Percentiles rank a stretch among this genome's conserved stretches.
Conservation (phyloP, 169 alveolate genomes). For the Eimeria falciformis region DNA sequence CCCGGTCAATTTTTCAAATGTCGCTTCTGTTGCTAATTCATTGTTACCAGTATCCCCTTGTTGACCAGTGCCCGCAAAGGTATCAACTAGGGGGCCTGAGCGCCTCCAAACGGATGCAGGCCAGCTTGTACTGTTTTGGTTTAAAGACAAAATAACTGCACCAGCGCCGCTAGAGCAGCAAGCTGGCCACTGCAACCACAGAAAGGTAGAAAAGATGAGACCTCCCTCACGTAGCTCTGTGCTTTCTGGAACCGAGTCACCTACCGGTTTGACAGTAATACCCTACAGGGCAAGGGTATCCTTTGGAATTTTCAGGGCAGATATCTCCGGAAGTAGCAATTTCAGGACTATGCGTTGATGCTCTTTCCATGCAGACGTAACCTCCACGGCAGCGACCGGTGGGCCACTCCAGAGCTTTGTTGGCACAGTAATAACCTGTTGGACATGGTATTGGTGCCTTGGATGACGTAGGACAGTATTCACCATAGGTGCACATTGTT, state of each 20-base stretch:
- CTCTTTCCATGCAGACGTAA: slow-evolving; percentile 35
- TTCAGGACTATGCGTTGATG: slow-evolving; percentile 52
- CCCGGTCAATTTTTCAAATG: not conserved
- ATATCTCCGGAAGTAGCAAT: slow-evolving; percentile 5
- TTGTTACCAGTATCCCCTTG: not conserved
- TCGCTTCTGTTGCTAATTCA: not conserved
- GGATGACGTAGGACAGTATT: slow-evolving; percentile 84
- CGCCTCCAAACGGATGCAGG: too few species aligned
- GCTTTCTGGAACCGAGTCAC: not conserved
- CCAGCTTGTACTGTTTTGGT: too few species aligned
- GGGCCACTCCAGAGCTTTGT: slow-evolving; percentile 49
- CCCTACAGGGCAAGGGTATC: slow-evolving; percentile 65
- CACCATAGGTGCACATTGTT: slow-evolving; percentile 73
- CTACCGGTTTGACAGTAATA: slow-evolving; percentile 65
- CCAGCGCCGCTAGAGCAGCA: too few species aligned
- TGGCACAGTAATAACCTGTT: slow-evolving; percentile 77
- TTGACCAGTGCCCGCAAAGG: slow-evolving; percentile 27
- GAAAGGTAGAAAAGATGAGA: not conserved
- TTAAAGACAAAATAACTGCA: too few species aligned
- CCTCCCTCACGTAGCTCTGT: not conserved
- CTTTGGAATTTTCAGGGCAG: slow-evolving; percentile 45
- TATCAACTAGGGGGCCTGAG: slow-evolving; percentile 28
- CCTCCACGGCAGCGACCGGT: slow-evolving; percentile 70
- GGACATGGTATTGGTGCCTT: slow-evolving; percentile 81
- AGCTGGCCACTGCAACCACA: not conserved